Conservation (phyloP, 2,329 filamentous ascomycete species). For the Cercospora janseana region DNA sequence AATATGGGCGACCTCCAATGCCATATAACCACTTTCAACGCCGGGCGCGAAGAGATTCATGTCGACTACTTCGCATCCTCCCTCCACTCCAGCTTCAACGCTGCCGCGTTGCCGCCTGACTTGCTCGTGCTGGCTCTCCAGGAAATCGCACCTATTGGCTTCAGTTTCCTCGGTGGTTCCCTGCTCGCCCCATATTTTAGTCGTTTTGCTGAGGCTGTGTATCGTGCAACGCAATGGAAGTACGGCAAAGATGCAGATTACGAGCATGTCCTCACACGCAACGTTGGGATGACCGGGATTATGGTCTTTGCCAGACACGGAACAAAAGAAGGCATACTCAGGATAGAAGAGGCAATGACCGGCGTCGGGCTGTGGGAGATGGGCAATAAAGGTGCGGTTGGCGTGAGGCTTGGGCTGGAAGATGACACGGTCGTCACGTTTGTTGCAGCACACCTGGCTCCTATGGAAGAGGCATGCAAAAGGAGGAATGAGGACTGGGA, state of each 20-base stretch:
- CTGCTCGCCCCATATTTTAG: slow-evolving; percentile 74
- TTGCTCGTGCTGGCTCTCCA: slow-evolving; percentile 71
- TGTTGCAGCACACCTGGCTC: slow-evolving; percentile 81
- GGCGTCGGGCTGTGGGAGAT: slow-evolving; percentile 84
- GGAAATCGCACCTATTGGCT: slow-evolving; percentile 80
- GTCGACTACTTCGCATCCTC: slow-evolving; percentile 64
- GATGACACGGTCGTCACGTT: slow-evolving; percentile 67
- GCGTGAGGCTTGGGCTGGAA: slow-evolving; percentile 65
- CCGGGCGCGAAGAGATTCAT: slow-evolving; percentile 69
- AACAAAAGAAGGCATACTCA: slow-evolving; percentile 56
- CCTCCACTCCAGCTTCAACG: slow-evolving; percentile 49
- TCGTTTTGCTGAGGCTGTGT: slow-evolving; percentile 66
- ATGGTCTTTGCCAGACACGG: slow-evolving; percentile 75
- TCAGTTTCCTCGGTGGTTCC: slow-evolving; percentile 81
- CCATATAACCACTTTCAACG: slow-evolving; percentile 88
- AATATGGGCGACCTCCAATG: slow-evolving; percentile 56
- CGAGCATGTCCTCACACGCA: slow-evolving; percentile 66
- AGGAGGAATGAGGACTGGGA: slow-evolving; percentile 86
- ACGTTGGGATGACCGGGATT: slow-evolving; percentile 85
- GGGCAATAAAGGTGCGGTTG: slow-evolving; percentile 94
- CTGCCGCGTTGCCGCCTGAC: slow-evolving; percentile 58
- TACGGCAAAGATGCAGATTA: slow-evolving; percentile 65
- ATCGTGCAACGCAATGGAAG: slow-evolving; percentile 42
- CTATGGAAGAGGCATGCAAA: slow-evolving; percentile 75
- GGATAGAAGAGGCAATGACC: slow-evolving; percentile 74